Evolutionary conservation across 768 basidiomycete genomes (phyloP).

Genomic region (Russula olivacea): DNA sequence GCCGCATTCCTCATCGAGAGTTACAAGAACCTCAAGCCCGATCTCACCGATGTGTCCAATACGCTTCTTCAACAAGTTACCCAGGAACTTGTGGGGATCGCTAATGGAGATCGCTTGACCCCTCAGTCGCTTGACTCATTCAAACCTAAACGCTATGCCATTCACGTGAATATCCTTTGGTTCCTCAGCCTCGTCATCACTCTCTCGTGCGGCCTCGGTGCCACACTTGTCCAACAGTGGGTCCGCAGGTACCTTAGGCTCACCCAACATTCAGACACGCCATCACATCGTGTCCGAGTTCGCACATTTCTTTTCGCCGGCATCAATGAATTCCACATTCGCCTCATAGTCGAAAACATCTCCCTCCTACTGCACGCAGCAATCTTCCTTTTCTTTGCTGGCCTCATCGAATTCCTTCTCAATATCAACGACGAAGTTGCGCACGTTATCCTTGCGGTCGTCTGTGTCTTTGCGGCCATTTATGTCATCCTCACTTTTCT

Average conservation of each 20-base stretch:
- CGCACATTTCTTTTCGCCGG: constrained; percentile 12
- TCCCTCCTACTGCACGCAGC: neutral
- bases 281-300: constrained; percentile 8
- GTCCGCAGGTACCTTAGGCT: constrained; percentile 12
- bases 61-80: constrained; percentile 10
- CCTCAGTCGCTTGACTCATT: neutral
- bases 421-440: neutral
- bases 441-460: neutral
- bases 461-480: neutral
- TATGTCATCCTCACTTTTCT: neutral
- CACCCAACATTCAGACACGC: neutral
- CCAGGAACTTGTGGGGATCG: constrained; percentile 9
- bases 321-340: neutral
- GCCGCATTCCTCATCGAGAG: constrained; percentile 24
- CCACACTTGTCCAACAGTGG: constrained; percentile 20
- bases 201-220: constrained; percentile 14
- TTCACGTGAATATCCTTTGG: constrained; percentile 23
- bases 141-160: neutral
- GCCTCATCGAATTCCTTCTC: constrained; percentile 7
- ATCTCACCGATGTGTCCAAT: constrained; percentile 3
- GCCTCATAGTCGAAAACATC: constrained; percentile 9
- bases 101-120: neutral
- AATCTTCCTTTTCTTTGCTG: constrained; percentile 4
- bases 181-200: constrained; percentile 21
- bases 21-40: constrained; percentile 20